phyloP scores from a whole-genome alignment of 1,284 basidiomycete genomes.

The Fistulinella staudtii region DNA sequence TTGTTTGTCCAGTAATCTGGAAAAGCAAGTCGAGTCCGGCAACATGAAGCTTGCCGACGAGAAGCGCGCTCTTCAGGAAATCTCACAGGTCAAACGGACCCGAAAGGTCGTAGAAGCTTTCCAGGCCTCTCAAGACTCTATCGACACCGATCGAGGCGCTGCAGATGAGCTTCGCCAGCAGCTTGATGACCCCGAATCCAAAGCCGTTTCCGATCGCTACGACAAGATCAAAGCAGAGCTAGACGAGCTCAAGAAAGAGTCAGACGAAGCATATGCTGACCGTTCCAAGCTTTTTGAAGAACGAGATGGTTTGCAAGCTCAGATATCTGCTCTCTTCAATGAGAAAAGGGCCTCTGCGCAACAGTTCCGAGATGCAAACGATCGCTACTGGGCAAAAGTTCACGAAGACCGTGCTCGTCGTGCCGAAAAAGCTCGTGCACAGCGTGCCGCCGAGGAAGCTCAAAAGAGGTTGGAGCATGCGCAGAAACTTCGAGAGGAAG shows the following conservation, averaged over 20 bases:
- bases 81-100: constrained; percentile 66
- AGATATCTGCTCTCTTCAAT: constrained; percentile 73
- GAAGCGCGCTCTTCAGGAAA: constrained; percentile 91
- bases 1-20: constrained; percentile 60
- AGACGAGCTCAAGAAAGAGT: constrained; percentile 81
- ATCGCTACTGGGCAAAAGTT: constrained; percentile 77
- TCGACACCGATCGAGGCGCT: constrained; percentile 75
- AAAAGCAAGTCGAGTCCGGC: constrained; percentile 90
- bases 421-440: constrained; percentile 73
- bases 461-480: constrained; percentile 82
- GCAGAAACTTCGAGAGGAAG: constrained; percentile 85
- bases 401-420: constrained; percentile 84
- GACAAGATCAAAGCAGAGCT: constrained; percentile 85
- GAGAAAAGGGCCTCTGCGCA: constrained; percentile 75
- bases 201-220: constrained; percentile 79
- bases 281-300: constrained; percentile 87
- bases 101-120: constrained; percentile 76
- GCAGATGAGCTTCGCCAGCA: constrained; percentile 83
- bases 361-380: constrained; percentile 76
- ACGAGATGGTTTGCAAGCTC: constrained; percentile 69
- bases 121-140: constrained; percentile 72
- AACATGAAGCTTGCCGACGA: constrained; percentile 93
- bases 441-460: constrained; percentile 82
- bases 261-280: constrained; percentile 81
- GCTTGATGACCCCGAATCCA: constrained; percentile 89